Evolutionary conservation across 352 stramenopile genomes (phyloP), one percentile per base, ranked within the genome.

Genomic region (Phytophthora litchii): DNA sequence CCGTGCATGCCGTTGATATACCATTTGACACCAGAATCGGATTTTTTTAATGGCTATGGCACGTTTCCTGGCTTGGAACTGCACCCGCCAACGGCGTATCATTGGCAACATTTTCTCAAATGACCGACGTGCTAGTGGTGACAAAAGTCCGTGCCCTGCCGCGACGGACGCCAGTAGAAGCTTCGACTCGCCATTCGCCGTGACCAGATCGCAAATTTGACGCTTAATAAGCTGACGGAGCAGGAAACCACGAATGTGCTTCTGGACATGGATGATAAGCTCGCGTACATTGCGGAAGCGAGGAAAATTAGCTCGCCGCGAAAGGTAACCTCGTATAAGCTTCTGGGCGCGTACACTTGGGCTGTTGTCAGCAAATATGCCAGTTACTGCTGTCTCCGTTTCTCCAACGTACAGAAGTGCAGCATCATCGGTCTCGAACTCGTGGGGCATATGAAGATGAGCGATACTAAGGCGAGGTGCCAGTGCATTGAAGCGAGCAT

Each of bases 21-120:
- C 70, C 75, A 91, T 78, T 64, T 88, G 79, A 17, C 79, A 89
- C 83, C 80, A 92, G 38, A 91, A 86, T 3, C 75, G 79, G 35
- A 89, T 92, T 58, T 91, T 92, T 48, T 83, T 83, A 49, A 91
- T 73, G 16, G 80, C 80, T 17, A 89, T 76, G 2, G 77, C 76
- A 9, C 83, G 78, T 43, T 91, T 91, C 21, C 73, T 79, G 10
- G 60, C 43, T 43, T 81, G 76, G 21, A 79, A 84, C 17, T 62
- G 63, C 20, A 70, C 61, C 21, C 80, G 73, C 83, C 83, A 91
- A n/a, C 72, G 58, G 37, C 76, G 77, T 4, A 92, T 66, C 27
- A 83, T 60, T 21, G 54, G 57, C 6, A 87, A 35, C n/a, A 91
- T 70, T 38, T 76, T 75, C 20, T 79, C 67, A 38, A 92, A 67